Percentiles rank a stretch among this genome's conserved stretches.
phyloP scores from a whole-genome alignment of 768 basidiomycete genomes.

The Chalciporus pseudorubinellus region DNA sequence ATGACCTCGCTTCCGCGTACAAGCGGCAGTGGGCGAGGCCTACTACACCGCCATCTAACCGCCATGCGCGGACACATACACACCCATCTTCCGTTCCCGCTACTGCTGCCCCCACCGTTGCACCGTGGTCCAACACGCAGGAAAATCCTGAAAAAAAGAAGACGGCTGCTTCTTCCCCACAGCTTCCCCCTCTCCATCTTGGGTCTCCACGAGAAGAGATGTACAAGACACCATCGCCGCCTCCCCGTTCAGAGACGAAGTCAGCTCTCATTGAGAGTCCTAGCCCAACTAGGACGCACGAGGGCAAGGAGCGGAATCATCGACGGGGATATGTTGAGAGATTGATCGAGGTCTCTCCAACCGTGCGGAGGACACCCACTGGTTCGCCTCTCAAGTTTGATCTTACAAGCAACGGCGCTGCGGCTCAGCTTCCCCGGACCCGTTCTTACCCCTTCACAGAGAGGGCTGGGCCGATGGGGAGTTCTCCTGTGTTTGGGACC shows the following conservation, averaged over 20 bases:
- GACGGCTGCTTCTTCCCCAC: not conserved
- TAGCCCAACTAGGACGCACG: conserved; percentile 8
- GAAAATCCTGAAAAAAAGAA: conserved; percentile 1
- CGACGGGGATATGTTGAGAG: conserved; percentile 57
- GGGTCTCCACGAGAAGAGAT: conserved; percentile 16
- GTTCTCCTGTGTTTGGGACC: conserved; percentile 3
- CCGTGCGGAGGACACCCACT: conserved; percentile 47
- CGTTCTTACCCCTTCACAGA: conserved; percentile 37
- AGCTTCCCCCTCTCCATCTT: conserved; percentile 19
- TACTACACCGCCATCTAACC: not conserved
- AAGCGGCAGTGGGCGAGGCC: conserved; percentile 36
- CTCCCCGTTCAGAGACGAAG: conserved; percentile 12
- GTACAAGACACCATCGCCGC: conserved; percentile 7
- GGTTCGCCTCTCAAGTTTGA: conserved; percentile 40
- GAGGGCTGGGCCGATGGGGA: conserved; percentile 7
- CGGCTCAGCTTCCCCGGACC: conserved; percentile 28
- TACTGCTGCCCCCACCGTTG: conserved; percentile 31
- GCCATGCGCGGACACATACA: conserved; percentile 45
- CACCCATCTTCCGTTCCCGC: conserved; percentile 46
- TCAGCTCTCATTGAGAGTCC: conserved; percentile 6
- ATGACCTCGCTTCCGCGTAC: conserved; percentile 55
- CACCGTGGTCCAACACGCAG: conserved; percentile 36
- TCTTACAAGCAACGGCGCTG: conserved; percentile 20
- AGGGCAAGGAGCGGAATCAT: conserved; percentile 44
- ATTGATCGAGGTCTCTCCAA: conserved; percentile 27